Conservation (phyloP, 352 stramenopile species). For the Pythium guiyangense region DNA sequence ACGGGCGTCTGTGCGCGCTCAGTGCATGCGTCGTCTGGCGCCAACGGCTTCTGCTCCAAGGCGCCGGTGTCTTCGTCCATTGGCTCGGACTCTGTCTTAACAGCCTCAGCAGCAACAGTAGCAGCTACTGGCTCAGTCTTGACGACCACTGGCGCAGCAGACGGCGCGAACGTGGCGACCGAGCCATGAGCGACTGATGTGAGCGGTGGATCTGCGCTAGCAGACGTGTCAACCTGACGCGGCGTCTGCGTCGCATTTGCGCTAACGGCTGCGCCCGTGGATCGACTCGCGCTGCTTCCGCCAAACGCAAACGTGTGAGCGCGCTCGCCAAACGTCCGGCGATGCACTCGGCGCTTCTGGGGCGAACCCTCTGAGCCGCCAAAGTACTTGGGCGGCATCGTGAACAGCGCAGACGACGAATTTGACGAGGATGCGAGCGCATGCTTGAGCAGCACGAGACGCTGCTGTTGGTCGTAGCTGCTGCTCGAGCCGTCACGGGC, state of each 20-base stretch:
- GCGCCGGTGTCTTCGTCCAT: constrained; percentile 4
- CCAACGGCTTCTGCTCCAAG: constrained; percentile 1
- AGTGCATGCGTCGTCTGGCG: not conserved
- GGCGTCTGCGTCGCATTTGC: not conserved
- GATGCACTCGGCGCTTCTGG: constrained; percentile 41
- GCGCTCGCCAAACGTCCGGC: constrained; percentile 57
- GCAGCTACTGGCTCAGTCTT: not conserved
- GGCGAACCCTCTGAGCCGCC: constrained; percentile 24
- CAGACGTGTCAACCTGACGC: no score
- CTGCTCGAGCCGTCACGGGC: not conserved
- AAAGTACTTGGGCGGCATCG: constrained; percentile 41
- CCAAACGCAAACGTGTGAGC: constrained; percentile 47
- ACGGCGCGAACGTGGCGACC: not conserved
- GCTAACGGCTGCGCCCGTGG: not conserved
- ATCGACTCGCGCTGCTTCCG: constrained; percentile 1
- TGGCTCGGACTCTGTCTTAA: constrained; percentile 4
- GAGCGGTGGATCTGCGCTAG: not conserved
- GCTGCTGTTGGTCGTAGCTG: constrained; percentile 1
- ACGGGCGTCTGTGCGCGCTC: constrained; percentile 14
- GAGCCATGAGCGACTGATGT: not conserved
- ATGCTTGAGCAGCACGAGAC: constrained; percentile 14
- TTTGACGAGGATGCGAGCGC: constrained; percentile 7
- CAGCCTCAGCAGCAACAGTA: not conserved
- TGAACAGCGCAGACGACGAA: constrained; percentile 14
- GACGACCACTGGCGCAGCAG: not conserved